A percentile compares a stretch with the other conserved stretches of the same genome.
phyloP scores from a whole-genome alignment of 805 yeast species.

The Saccharomycopsis sp. region DNA sequence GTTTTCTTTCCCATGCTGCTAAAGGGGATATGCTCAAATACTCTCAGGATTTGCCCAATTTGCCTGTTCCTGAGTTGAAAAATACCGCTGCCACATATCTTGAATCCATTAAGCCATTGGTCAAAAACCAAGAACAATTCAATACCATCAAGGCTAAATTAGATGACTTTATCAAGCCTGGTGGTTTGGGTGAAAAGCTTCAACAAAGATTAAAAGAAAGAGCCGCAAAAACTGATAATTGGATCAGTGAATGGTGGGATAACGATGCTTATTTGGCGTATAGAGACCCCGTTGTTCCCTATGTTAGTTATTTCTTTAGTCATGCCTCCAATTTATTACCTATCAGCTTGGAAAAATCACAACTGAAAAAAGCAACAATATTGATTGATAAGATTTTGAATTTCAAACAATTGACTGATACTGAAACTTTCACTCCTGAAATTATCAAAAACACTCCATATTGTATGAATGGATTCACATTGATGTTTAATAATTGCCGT shows the following conservation, averaged over 20 bases:
- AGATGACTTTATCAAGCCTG: slow-evolving; percentile 50
- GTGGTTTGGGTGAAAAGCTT: slow-evolving; percentile 55
- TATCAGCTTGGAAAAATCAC: slow-evolving; percentile 43
- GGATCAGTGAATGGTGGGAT: slow-evolving; percentile 93
- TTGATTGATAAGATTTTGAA: slow-evolving; percentile 55
- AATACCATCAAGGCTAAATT: slow-evolving; percentile 46
- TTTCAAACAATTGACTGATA: slow-evolving; percentile 57
- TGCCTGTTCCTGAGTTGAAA: slow-evolving; percentile 79
- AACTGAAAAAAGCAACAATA: slow-evolving; percentile 65
- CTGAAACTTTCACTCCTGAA: slow-evolving; percentile 73
- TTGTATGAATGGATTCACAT: slow-evolving; percentile 88
- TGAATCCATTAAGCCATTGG: slow-evolving; percentile 60
- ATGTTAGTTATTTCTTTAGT: slow-evolving; percentile 79
- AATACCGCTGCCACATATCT: slow-evolving; percentile 64
- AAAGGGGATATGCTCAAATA: slow-evolving; percentile 42
- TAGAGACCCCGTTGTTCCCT: slow-evolving; percentile 92
- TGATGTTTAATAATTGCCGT: slow-evolving; percentile 85
- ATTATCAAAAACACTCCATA: slow-evolving; percentile 62
- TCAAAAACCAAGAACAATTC: slow-evolving; percentile 39
- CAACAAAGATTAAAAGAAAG: slow-evolving; percentile 55
- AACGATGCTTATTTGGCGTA: slow-evolving; percentile 83
- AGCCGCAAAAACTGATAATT: slow-evolving; percentile 56
- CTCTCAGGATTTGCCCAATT: slow-evolving; percentile 65
- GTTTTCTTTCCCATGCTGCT: not conserved
- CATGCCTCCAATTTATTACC: slow-evolving; percentile 58